Evolutionary conservation across 805 yeast genomes (phyloP).

Genomic region (Metschnikowia cubensis): DNA sequence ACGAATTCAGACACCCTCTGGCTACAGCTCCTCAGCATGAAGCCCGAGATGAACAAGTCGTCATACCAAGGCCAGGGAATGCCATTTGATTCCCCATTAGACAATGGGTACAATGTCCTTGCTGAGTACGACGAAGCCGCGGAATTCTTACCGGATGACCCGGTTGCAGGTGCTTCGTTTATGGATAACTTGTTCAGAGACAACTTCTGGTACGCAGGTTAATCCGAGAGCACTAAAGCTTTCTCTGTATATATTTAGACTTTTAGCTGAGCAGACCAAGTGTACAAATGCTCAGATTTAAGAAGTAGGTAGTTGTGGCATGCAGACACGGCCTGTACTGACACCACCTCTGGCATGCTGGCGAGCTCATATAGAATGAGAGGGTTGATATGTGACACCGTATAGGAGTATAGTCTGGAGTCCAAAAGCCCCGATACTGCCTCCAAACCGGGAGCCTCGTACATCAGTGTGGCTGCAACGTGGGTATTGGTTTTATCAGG

Average conservation of each 20-base stretch:
- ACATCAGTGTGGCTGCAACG: constrained; percentile 11
- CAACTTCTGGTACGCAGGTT: background rate
- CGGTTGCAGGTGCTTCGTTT: constrained; percentile 8
- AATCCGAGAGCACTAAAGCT: too few relatives aligned
- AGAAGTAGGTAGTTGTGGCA: background rate
- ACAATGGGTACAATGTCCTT: background rate
- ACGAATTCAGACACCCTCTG: constrained; percentile 11
- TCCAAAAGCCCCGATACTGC: background rate
- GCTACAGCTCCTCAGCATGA: constrained; percentile 15
- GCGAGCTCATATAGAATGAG: constrained; percentile 2
- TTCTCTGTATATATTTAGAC: background rate
- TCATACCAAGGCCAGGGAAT: constrained; percentile 7
- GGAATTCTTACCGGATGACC: constrained; percentile 3
- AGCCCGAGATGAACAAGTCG: constrained; percentile 12
- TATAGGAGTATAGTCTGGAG: background rate
- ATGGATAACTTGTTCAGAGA: constrained; percentile 12
- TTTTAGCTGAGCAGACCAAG: background rate
- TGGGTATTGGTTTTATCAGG: constrained; percentile 11
- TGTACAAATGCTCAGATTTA: background rate
- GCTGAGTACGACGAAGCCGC: background rate
- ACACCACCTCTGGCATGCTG: constrained; percentile 3
- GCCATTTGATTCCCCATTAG: constrained; percentile 7
- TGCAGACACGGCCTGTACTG: constrained; percentile 9
- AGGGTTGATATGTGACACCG: constrained; percentile 6
- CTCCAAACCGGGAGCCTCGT: constrained; percentile 6